These are phyloP conservation scores for Monascus purpureus DNA, from an alignment of 495 filamentous ascomycete genomes.

Conservation along the genomic window DNA sequence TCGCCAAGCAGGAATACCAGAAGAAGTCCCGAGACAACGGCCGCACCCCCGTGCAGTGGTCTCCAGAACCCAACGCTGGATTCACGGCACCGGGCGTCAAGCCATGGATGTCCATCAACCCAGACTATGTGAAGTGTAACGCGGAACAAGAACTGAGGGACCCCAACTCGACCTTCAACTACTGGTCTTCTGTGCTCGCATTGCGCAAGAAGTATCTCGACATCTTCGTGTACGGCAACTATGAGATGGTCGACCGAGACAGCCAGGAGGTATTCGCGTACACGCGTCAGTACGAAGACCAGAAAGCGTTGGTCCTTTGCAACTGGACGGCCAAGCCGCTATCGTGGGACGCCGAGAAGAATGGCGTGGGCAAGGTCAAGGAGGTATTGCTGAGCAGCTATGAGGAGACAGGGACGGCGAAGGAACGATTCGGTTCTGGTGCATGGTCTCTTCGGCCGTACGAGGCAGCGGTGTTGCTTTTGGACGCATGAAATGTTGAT, in stretches of 20 bases:
- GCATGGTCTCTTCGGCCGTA: constrained; percentile 26
- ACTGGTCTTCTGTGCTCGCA: constrained; percentile 36
- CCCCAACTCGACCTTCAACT: constrained; percentile 19
- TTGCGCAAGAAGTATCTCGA: constrained; percentile 41
- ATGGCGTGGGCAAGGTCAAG: constrained; percentile 16
- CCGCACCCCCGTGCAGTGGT: constrained; percentile 33
- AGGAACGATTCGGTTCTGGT: constrained; percentile 12
- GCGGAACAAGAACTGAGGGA: constrained; percentile 20
- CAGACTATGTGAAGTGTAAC: constrained; percentile 27
- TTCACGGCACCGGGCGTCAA: constrained; percentile 23
- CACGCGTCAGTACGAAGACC: constrained; percentile 23
- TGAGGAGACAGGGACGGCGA: constrained; percentile 10
- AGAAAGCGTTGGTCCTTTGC: constrained; percentile 33
- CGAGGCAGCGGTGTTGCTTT: constrained; percentile 21
- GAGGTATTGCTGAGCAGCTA: constrained; percentile 32
- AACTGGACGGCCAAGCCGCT: constrained; percentile 33
- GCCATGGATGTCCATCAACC: constrained; percentile 40
- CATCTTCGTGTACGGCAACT: constrained; percentile 49
- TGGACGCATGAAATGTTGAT: no score
- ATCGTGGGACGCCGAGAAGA: constrained; percentile 26
- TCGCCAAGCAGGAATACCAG: constrained; percentile 13
- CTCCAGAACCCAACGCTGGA: constrained; percentile 21
- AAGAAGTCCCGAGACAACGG: constrained; percentile 31
- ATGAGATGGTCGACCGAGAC: constrained; percentile 30
- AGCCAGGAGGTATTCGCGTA: constrained; percentile 36